Percentiles rank a stretch among this genome's conserved stretches.
phyloP scores from a whole-genome alignment of 352 stramenopile species.

The Phytophthora pistaciae region DNA sequence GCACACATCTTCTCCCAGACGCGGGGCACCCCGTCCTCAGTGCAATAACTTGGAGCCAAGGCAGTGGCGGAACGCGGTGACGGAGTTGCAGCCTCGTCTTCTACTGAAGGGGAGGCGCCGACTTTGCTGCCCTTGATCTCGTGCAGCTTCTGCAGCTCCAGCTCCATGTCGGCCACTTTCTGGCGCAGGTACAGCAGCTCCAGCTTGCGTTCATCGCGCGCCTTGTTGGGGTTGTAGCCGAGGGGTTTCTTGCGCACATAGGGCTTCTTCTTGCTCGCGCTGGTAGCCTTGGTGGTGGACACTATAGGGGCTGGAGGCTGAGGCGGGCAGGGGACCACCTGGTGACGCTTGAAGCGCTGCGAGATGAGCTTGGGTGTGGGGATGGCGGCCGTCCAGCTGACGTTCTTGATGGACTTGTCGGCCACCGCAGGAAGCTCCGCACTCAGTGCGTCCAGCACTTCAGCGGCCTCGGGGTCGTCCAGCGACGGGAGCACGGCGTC shows the following conservation, averaged over 20 bases:
- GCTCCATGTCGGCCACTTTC: conserved; percentile 51
- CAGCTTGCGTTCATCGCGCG: conserved; percentile 48
- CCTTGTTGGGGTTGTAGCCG: conserved; percentile 53
- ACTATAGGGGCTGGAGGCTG: conserved; percentile 3
- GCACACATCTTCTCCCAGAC: conserved; percentile 47
- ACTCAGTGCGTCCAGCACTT: conserved; percentile 36
- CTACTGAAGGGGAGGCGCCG: not conserved
- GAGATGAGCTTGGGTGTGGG: conserved; percentile 11
- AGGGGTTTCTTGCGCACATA: conserved; percentile 41
- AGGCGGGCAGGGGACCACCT: conserved; percentile 23
- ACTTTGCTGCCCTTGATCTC: conserved; percentile 23
- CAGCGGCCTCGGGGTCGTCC: conserved; percentile 25
- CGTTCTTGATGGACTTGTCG: conserved; percentile 21
- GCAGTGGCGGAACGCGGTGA: too few relatives aligned
- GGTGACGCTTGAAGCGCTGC: conserved; percentile 25
- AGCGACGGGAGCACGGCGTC: conserved; percentile 16
- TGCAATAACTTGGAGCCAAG: conserved; percentile 2
- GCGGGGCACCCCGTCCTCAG: conserved; percentile 17
- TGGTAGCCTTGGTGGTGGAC: not conserved
- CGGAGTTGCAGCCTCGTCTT: too few relatives aligned
- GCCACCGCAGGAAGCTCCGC: conserved; percentile 12
- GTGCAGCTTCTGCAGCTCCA: conserved; percentile 40
- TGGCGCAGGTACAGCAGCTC: conserved; percentile 52
- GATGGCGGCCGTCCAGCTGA: conserved; percentile 6
- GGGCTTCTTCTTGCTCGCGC: conserved; percentile 21